These are phyloP conservation scores for Castanospermum australe DNA, from an alignment of 306 rosid genomes.

Conservation along the genomic window DNA sequence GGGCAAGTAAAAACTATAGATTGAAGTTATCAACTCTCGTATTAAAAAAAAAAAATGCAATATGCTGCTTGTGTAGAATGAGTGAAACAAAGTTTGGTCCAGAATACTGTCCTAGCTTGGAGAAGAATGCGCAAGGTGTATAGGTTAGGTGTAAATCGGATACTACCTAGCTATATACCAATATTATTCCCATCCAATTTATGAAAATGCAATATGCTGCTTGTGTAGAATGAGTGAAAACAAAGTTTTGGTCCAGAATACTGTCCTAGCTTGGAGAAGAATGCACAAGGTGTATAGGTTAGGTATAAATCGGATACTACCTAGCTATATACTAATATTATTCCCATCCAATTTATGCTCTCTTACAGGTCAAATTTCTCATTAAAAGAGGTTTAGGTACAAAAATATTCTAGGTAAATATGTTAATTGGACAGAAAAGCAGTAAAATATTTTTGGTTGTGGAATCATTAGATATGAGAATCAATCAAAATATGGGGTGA, in stretches of 20 bases:
- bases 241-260: neutral
- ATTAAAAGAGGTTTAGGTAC: neutral
- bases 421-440: neutral
- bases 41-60: neutral
- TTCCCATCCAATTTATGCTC: neutral
- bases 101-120: neutral
- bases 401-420: neutral
- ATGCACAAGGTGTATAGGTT: neutral
- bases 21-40: neutral
- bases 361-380: conserved; percentile 3
- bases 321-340: neutral
- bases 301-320: neutral
- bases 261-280: neutral
- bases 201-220: neutral
- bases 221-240: neutral
- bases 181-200: neutral
- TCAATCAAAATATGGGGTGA: neutral
- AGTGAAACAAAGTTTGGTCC: neutral
- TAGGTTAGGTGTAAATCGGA: neutral
- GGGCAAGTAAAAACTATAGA: neutral
- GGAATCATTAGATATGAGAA: conserved; percentile 34
- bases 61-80: neutral
- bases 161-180: neutral
- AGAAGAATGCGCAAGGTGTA: neutral
- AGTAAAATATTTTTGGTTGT: neutral